Evolutionary conservation across 2,329 filamentous ascomycete genomes (phyloP).

Genomic region (Phoma sp.): DNA sequence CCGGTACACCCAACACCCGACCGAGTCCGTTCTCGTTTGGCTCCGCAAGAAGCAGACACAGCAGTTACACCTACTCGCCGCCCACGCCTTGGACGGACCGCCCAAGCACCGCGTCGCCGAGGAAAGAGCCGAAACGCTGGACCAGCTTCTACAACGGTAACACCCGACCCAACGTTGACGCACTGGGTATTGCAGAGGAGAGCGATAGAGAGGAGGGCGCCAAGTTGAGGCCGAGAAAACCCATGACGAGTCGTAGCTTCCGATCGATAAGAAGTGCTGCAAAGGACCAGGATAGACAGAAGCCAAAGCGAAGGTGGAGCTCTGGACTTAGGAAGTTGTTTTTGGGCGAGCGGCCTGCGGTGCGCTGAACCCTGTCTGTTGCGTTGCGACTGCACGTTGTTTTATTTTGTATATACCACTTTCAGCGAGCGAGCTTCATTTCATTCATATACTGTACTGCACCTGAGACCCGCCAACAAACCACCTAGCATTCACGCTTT

Average conservation of each 20-base stretch:
- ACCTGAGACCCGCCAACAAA: no score
- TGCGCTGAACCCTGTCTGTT: neutral
- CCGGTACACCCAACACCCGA: constrained; percentile 5
- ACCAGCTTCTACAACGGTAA: constrained; percentile 10
- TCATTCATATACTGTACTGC: neutral
- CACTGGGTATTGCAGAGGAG: constrained; percentile 8
- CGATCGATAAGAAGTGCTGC: constrained; percentile 11
- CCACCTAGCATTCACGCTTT: no score
- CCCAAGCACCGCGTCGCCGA: constrained; percentile 11
- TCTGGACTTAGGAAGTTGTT: constrained; percentile 31
- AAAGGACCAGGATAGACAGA: constrained; percentile 14
- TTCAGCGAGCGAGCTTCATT: constrained; percentile 1
- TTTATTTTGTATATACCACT: neutral
- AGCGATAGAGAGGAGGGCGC: neutral
- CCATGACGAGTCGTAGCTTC: constrained; percentile 14
- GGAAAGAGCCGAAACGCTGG: constrained; percentile 13
- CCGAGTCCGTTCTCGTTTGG: constrained; percentile 17
- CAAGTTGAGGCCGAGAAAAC: neutral
- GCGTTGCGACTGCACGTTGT: neutral
- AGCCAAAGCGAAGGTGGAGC: constrained; percentile 31
- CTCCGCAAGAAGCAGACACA: constrained; percentile 16
- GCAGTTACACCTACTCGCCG: constrained; percentile 17
- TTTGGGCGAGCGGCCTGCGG: constrained; percentile 1
- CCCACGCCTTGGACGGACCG: constrained; percentile 10
- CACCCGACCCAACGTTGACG: constrained; percentile 4